These are phyloP conservation scores for Neonectria magnoliae DNA, from an alignment of 2,329 filamentous ascomycete genomes.

Conservation along the genomic window DNA sequence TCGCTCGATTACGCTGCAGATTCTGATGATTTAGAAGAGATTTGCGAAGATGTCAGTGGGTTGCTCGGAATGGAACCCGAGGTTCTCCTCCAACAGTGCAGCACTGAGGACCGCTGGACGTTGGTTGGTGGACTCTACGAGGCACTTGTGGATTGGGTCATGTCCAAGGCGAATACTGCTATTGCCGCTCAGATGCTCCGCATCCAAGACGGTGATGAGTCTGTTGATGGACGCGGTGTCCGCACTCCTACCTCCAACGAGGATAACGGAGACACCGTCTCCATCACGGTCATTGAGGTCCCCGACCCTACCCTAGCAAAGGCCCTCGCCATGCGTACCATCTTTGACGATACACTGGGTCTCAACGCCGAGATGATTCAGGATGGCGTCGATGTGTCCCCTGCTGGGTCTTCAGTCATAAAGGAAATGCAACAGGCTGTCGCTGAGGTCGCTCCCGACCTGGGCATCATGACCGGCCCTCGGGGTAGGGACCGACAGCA, in stretches of 20 bases:
- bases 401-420: constrained; percentile 82
- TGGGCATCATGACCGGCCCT: constrained; percentile 77
- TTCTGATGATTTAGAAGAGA: constrained; percentile 82
- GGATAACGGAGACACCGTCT: constrained; percentile 84
- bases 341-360: constrained; percentile 92
- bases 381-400: constrained; percentile 82
- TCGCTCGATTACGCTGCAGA: constrained; percentile 87
- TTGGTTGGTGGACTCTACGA: constrained; percentile 92
- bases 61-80: constrained; percentile 90
- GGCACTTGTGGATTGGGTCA: constrained; percentile 93
- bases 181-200: constrained; percentile 80
- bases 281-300: constrained; percentile 87
- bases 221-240: constrained; percentile 69
- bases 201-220: constrained; percentile 73
- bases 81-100: constrained; percentile 79
- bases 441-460: constrained; percentile 77
- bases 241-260: constrained; percentile 75
- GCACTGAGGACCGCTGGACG: constrained; percentile 83
- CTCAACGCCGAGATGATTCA: constrained; percentile 98
- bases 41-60: constrained; percentile 89
- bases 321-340: constrained; percentile 85
- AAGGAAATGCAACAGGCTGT: constrained; percentile 89
- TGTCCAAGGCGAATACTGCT: constrained; percentile 85
- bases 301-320: constrained; percentile 84
- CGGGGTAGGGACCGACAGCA: constrained; percentile 78